Base-by-base conservation (phyloP, 345 rosid genomes). In the Murraya koenigii region DNA sequence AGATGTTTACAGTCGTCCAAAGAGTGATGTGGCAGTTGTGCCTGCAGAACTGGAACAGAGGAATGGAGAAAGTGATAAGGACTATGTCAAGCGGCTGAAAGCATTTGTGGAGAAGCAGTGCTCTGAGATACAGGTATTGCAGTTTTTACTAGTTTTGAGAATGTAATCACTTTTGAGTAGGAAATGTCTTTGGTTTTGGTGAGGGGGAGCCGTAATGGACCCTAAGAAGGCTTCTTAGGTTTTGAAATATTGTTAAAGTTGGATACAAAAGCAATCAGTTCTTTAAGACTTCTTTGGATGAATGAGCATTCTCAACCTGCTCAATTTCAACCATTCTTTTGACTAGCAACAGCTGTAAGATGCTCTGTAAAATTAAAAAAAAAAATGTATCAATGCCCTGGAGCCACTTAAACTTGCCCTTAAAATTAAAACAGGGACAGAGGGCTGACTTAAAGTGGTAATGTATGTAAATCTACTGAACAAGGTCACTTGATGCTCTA, bases 11-110 rank as follows among this genome's bases (percentile, higher is more conserved):
- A 89, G 97, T 84, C 90, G 81, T 75, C 90, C 97, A n/a, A 94
- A 90, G 82, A 86, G 86, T 74, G 87, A 92, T 87, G 95, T 94
- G 79, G 94, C 93, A 33, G 89, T 90, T 79, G 91, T 94, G 69
- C 98, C 98, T 49, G 94, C 96, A 9, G 96, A 90, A 75, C 82
- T 94, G 88, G 98, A 91, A 78, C 97, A 88, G 87, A 87, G 77
- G 83, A 90, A 82, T 76, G 94, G 89, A 70, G 98, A 94, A 87
- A 82, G 62, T 25, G 94, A 92, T 73, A 86, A 82, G 84, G 97
- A 87, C 65, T 94, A 92, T 77, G 78, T 91, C 69, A 87, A 82
- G 74, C 91, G 98, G 81, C 83, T 94, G 79, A 92, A 87, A 84
- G 84, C 87, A 62, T 94, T 94, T 80, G 80, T 94, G 76, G 95